Base-by-base conservation (phyloP, 1,139 yeast species). In the Nematodospora anomalae region DNA sequence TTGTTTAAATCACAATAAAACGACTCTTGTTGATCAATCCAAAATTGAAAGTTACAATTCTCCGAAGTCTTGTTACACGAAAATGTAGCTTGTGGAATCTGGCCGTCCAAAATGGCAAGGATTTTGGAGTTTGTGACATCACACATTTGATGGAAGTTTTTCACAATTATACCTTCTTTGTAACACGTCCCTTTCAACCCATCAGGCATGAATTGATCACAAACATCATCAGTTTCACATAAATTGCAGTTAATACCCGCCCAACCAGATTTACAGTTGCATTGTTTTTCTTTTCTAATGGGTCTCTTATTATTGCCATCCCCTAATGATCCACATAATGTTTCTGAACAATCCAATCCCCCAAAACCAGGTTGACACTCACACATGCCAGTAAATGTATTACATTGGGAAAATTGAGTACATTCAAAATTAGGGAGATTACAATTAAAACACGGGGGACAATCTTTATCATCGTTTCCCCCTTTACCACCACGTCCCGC, bases 371-470 rank as follows among this genome's bases (percentile, higher is more conserved):
- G 82, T 30, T 87, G 79, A 62, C 98, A 92, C 40, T 86, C 95
- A 64, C 98, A 92, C 57, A 81, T 75, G 1, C 98, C 98, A 2
- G 94, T 85, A 59, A 72, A 87, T 30, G 84, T 76, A 56, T 92
- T 87, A 66, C 98, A 92, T 18, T 62, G 64, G 20, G 96, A 89
- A 56, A 83, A 92, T 53, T 92, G 98, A 39, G 86, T 80, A 60
- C 98, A 92, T 45, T 81, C 83, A 53, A 87, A 89, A 44, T 89
- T 85, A 7, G 97, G 96, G 11, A 89, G 71, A 70, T 88, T 84
- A 65, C 98, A 92, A 60, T 92, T 92, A 75, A 92, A 92, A 55
- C 96, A 83, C 0, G 92, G 94, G 0, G 94, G 92, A 50, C 92
- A 83, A 37, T 67, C 83, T 14, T 60, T 62, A n/a, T 49, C 49